Conservation (phyloP, 352 stramenopile genomes). For the Thraustotheca clavata region DNA sequence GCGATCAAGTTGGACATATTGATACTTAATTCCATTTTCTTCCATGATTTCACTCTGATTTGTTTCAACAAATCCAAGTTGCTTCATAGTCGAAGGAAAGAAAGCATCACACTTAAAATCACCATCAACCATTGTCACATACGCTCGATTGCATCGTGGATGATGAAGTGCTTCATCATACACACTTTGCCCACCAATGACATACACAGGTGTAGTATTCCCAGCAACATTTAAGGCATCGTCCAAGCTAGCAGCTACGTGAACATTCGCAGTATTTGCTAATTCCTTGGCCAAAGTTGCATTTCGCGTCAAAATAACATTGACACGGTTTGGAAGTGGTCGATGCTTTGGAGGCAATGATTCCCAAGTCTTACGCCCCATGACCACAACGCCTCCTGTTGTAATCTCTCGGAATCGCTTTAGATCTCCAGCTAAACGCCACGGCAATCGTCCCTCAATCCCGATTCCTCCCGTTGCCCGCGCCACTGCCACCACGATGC, state of each 20-base stretch:
- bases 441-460: constrained; percentile 84
- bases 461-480: constrained; percentile 85
- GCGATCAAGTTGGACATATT: constrained; percentile 61
- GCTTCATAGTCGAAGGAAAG: constrained; percentile 75
- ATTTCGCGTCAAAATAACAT: constrained; percentile 93
- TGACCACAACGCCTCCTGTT: constrained; percentile 94
- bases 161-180: constrained; percentile 91
- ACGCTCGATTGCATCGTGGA: constrained; percentile 73
- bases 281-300: background rate
- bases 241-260: constrained; percentile 76
- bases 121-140: constrained; percentile 88
- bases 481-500: constrained; percentile 82
- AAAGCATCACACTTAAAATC: constrained; percentile 88
- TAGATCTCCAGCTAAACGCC: constrained; percentile 93
- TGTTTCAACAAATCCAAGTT: constrained; percentile 38
- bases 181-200: constrained; percentile 94
- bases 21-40: constrained; percentile 71
- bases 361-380: constrained; percentile 99
- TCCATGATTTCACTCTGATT: constrained; percentile 42
- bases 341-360: constrained; percentile 95
- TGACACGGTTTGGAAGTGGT: constrained; percentile 91
- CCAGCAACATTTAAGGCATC: constrained; percentile 87
- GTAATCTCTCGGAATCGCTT: constrained; percentile 95
- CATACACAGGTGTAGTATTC: constrained; percentile 89
- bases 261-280: constrained; percentile 44